Evolutionary conservation across 2,329 filamentous ascomycete species (phyloP).

Genomic region (Didymella sp.): DNA sequence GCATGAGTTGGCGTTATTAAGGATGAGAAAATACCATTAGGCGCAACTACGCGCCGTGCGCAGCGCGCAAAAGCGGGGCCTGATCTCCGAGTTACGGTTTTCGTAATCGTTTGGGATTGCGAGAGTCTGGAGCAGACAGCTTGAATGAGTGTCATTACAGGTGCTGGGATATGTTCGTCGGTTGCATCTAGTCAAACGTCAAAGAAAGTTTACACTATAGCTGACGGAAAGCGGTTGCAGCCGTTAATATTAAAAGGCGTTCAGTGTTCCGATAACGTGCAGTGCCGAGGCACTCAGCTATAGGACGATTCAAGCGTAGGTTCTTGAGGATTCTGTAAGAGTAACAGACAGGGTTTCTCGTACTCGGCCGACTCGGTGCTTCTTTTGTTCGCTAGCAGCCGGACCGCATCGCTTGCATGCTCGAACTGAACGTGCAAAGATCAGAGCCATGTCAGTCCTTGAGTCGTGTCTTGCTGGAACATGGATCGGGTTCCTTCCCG

Average conservation of each 20-base stretch:
- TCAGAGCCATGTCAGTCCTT: conserved; percentile 18
- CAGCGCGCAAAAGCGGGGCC: conserved; percentile 7
- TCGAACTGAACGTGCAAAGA: conserved; percentile 18
- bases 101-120: background rate
- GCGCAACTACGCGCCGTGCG: conserved; percentile 7
- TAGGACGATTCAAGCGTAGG: background rate
- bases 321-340: conserved; percentile 6
- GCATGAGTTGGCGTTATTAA: conserved; percentile 11
- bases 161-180: conserved; percentile 25
- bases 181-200: conserved; percentile 30
- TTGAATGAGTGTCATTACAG: conserved; percentile 1
- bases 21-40: conserved; percentile 8
- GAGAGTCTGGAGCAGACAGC: conserved; percentile 11
- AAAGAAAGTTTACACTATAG: conserved; percentile 21
- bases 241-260: conserved; percentile 29
- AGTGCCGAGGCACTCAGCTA: conserved; percentile 17
- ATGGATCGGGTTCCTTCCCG: conserved; percentile 17
- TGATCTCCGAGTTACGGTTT: conserved; percentile 2
- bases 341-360: conserved; percentile 11
- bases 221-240: conserved; percentile 15
- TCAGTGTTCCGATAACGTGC: conserved; percentile 11
- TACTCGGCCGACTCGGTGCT: conserved; percentile 25
- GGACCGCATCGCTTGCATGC: conserved; percentile 28
- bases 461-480: conserved; percentile 23
- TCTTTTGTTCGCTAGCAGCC: conserved; percentile 27